phyloP scores from a whole-genome alignment of 2,329 filamentous ascomycete species.

The Sclerotinia subarctica region DNA sequence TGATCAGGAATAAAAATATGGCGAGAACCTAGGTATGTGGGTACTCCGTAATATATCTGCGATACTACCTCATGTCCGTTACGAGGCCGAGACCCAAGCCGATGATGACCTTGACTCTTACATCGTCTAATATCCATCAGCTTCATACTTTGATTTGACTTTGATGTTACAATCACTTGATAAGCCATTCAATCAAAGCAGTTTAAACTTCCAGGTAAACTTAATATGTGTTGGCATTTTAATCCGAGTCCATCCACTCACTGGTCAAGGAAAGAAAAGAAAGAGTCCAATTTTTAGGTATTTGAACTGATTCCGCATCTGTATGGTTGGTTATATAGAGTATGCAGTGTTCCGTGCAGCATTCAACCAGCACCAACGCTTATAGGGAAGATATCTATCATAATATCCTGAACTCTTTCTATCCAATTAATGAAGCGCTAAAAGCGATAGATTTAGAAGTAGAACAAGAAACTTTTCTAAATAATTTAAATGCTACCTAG shows the following conservation, averaged over 20 bases:
- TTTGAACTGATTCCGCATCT: no score
- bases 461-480: background rate
- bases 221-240: background rate
- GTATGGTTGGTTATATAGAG: background rate
- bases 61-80: background rate
- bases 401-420: background rate
- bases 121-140: background rate
- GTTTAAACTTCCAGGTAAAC: background rate
- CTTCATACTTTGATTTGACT: background rate
- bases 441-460: no score
- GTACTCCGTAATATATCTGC: background rate
- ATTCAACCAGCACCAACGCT: background rate
- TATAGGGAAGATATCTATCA: background rate
- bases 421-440: background rate
- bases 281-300: background rate
- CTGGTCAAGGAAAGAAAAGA: background rate
- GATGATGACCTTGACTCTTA: background rate
- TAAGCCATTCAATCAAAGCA: background rate
- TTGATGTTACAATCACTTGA: conserved; percentile 1
- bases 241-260: background rate
- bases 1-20: background rate
- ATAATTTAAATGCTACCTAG: background rate
- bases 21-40: background rate
- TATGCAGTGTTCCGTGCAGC: background rate
- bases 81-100: background rate